Base-by-base conservation (phyloP, 2,329 filamentous ascomycete genomes). In the Aspergillus tubingensis region DNA sequence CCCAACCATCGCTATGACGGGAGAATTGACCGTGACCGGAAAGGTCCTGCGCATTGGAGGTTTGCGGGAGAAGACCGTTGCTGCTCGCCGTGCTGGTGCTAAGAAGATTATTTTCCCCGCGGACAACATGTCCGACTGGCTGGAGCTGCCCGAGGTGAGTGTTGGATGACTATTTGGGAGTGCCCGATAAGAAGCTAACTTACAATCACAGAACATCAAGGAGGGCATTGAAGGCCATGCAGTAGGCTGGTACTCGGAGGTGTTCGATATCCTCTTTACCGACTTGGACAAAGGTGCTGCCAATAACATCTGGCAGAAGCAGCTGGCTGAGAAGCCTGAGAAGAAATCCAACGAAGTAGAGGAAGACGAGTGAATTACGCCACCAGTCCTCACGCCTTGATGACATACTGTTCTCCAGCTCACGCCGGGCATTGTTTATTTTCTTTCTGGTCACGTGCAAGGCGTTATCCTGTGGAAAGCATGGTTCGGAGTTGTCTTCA, bases 41-140 rank as follows among this genome's bases (percentile, higher is more conserved):
- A 99, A 99, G 80, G 94, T 99, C 2, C 81, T 99, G 55, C 85
- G 95, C 63, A 99, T 99, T 74, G 95, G 95, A 53, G 95, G 95
- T 0, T 80, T 99, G 68, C 84, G 95, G 50, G 95, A 99, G 81
- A 99, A 99, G 88, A 97, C 95, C 6, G 94, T 99, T 41, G 95
- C 95, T 30, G 96, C 95, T 60, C 86, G 93, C 72, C 85, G 95
- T 65, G 95, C 95, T 21, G 95, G 96, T 57, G 96, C 92, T 71
- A 95, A 90, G 77, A 96, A 88, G 77, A 88, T 99, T 69, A 89
- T 99, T 65, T 99, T 99, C 84, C 95, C 95, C 25, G 86, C 88
- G 68, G 96, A 99, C 79, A 97, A 97, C 78, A 87, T 91, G 83
- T 95, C 91, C 59, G 95, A 99, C 82, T 99, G 95, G 96, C 81